Evolutionary conservation across 441 rosid species (phyloP).

Genomic region (Arabidopsis hybrid): DNA sequence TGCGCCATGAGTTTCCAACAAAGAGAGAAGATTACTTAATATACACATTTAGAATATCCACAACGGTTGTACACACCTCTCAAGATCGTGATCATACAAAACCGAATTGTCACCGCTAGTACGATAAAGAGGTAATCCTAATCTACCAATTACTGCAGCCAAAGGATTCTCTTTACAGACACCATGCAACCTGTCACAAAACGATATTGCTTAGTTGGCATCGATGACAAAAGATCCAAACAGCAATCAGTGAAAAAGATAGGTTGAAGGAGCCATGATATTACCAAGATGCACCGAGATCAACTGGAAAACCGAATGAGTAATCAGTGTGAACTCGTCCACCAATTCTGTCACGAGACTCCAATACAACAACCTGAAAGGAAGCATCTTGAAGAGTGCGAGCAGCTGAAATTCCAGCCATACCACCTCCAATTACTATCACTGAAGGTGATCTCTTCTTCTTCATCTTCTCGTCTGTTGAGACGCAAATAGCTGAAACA

Average conservation of each 20-base stretch:
- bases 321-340: slow-evolving; percentile 89
- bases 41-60: neutral
- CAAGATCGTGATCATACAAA: slow-evolving; percentile 94
- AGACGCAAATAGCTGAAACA: slow-evolving; percentile 56
- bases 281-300: slow-evolving; percentile 97
- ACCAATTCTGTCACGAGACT: slow-evolving; percentile 90
- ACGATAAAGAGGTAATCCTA: slow-evolving; percentile 92
- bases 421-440: slow-evolving; percentile 88
- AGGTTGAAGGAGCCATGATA: neutral
- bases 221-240: slow-evolving; percentile 2
- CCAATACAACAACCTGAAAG: slow-evolving; percentile 85
- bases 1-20: neutral
- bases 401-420: slow-evolving; percentile 93
- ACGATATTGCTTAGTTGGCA: slow-evolving; percentile 18
- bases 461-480: slow-evolving; percentile 56
- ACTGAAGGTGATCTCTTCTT: slow-evolving; percentile 70
- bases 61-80: slow-evolving; percentile 61
- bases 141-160: slow-evolving; percentile 85
- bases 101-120: slow-evolving; percentile 97
- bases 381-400: slow-evolving; percentile 90
- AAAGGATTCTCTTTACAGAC: slow-evolving; percentile 94
- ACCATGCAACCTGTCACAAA: slow-evolving; percentile 85
- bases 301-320: slow-evolving; percentile 94
- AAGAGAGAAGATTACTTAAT: neutral
- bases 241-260: neutral